Conservation (phyloP, 2,329 filamentous ascomycete genomes). For the Penicillium sp. region DNA sequence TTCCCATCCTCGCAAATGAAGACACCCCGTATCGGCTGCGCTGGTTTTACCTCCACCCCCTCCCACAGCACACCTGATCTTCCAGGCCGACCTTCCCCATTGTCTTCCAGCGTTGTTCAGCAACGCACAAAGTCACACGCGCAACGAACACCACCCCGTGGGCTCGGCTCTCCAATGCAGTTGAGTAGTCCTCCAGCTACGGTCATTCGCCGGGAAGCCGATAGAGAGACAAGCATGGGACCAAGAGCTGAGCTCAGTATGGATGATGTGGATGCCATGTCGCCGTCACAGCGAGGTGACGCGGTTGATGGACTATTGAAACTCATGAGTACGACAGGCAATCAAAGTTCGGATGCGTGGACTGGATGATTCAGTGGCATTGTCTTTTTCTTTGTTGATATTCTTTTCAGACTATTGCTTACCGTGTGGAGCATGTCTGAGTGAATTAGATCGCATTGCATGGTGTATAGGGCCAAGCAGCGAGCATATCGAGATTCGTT, state of each 20-base stretch:
- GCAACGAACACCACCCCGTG: slow-evolving; percentile 22
- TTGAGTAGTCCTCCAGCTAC: slow-evolving; percentile 38
- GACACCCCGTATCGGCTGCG: slow-evolving; percentile 22
- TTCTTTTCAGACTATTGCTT: not conserved
- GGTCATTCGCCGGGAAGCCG: slow-evolving; percentile 20
- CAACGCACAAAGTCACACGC: slow-evolving; percentile 13
- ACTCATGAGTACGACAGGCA: slow-evolving; percentile 39
- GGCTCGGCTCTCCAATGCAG: slow-evolving; percentile 35
- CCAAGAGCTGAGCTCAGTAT: slow-evolving; percentile 7
- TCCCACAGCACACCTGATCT: slow-evolving; percentile 26
- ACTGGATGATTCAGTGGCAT: slow-evolving; percentile 15
- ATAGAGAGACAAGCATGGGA: slow-evolving; percentile 16
- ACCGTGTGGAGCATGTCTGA: not conserved
- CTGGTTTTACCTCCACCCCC: slow-evolving; percentile 20
- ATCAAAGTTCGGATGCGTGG: slow-evolving; percentile 27
- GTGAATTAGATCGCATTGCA: not conserved
- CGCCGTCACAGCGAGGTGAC: slow-evolving; percentile 37
- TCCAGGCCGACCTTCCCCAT: slow-evolving; percentile 17
- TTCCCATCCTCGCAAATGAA: slow-evolving; percentile 15
- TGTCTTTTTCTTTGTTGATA: slow-evolving; percentile 6
- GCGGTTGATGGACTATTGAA: slow-evolving; percentile 43
- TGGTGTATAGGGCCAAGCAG: not conserved
- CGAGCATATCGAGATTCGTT: not conserved
- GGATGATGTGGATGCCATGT: slow-evolving; percentile 6
- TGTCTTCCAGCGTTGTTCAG: slow-evolving; percentile 12